Evolutionary conservation across 2,329 filamentous ascomycete genomes (phyloP).

Genomic region (Hymenoscyphus salicellus): DNA sequence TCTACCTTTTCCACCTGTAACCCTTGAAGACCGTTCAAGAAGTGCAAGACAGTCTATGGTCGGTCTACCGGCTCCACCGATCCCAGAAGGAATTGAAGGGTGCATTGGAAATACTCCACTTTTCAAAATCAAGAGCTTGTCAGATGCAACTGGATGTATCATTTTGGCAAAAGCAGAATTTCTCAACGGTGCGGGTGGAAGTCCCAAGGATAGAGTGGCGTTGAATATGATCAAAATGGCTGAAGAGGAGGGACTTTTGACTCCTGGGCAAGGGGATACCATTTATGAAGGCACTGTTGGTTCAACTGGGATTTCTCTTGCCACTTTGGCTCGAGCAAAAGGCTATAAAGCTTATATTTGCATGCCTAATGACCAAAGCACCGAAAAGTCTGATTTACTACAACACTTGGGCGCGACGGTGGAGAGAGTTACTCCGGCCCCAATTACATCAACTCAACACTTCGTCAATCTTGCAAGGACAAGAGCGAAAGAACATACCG

Average conservation of each 20-base stretch:
- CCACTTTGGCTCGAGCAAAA: constrained; percentile 79
- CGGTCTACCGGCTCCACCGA: constrained; percentile 33
- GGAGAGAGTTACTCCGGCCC: constrained; percentile 83
- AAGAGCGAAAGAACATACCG: constrained; percentile 72
- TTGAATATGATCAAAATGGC: constrained; percentile 83
- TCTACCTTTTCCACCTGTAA: constrained; percentile 41
- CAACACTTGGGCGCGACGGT: constrained; percentile 88
- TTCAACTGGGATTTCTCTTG: constrained; percentile 92
- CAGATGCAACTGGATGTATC: constrained; percentile 78
- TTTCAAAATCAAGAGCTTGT: constrained; percentile 80
- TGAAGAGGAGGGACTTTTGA: constrained; percentile 72
- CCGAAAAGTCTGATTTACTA: constrained; percentile 86
- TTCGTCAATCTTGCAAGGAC: constrained; percentile 88
- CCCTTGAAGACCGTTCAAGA: constrained; percentile 55
- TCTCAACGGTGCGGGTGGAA: constrained; percentile 89
- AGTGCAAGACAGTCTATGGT: constrained; percentile 33
- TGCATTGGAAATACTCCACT: constrained; percentile 93
- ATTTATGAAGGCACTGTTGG: constrained; percentile 98
- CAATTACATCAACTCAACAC: constrained; percentile 88
- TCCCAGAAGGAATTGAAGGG: constrained; percentile 79
- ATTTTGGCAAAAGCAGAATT: constrained; percentile 96
- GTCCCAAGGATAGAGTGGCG: constrained; percentile 92
- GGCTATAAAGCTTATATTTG: constrained; percentile 94
- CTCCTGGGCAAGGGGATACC: constrained; percentile 79
- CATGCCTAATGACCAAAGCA: constrained; percentile 89